Base-by-base conservation (phyloP, 2,329 filamentous ascomycete genomes). In the Xylaria sp. region DNA sequence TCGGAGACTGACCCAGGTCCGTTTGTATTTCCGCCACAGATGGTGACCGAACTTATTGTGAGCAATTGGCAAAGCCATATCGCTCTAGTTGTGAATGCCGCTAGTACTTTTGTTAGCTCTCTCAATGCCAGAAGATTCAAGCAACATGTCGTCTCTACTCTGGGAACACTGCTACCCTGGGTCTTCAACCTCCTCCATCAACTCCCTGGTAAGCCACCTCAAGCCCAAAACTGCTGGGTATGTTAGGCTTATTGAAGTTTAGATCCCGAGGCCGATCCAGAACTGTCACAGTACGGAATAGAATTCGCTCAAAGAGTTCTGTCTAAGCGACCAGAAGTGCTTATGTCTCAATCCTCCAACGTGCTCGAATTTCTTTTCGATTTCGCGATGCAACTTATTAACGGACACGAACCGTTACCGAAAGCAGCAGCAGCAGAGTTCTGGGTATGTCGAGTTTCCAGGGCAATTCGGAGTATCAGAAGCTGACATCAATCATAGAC, bases 361-460 rank as follows among this genome's bases (percentile, higher is more conserved):
- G 83, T 85, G 12, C 83, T 91, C 0, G 88, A 91, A 66, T 88
- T 85, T 72, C 86, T 93, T 68, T 91, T 97, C 74, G 80, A 90
- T 61, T 94, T 95, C 74, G 87, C 89, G 0, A 81, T 96, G 13
- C 86, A 88, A 72, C 89, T 92, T 8, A 81, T 97, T 7, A 86
- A 90, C 50, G 90, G 90, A 13, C 88, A 85, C 34, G 93, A 96
- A 67, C 89, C 91, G 0, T 81, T 97, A 10, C 91, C 92, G 0
- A 97, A 96, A 79, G 86, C 86, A 34, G 87, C 91, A 2, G 87
- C 93, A 1, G 87, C 90, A 9, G 88, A 91, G 32, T 92, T 97
- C 69, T 96, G 93, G 92, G 89, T 91, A 80, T 72, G 84, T 75
- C 60, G 8, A 34, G 13, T 32, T 23, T 46, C 10, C 8, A 23